Percentiles rank a stretch among this genome's conserved stretches.
These are phyloP conservation scores for Neurospora cerealis DNA, from an alignment of 495 filamentous ascomycete genomes.

Conservation along the genomic window DNA sequence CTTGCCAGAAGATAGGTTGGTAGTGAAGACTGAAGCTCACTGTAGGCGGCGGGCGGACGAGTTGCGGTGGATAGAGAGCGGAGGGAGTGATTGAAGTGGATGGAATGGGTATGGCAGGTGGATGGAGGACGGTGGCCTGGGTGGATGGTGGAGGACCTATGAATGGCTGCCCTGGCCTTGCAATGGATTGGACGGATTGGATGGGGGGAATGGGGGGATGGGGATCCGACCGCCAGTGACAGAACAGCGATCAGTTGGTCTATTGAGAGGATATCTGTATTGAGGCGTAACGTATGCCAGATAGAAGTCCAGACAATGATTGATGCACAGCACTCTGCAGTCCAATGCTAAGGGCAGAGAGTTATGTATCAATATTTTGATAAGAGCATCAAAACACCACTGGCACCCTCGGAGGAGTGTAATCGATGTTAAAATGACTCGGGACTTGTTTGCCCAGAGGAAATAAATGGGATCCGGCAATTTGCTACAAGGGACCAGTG, in stretches of 20 bases:
- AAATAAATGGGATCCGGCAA: neutral
- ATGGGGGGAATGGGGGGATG: neutral
- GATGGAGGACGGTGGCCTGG: neutral
- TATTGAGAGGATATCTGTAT: neutral
- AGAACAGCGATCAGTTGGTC: neutral
- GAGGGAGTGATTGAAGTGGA: neutral
- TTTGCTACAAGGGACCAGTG: neutral
- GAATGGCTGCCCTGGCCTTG: neutral
- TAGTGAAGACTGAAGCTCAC: neutral
- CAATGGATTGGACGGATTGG: neutral
- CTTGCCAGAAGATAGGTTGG: neutral
- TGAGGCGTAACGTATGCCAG: neutral
- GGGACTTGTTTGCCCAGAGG: neutral
- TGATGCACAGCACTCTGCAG: neutral
- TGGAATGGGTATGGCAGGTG: neutral
- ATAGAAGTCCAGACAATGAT: neutral
- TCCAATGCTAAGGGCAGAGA: neutral
- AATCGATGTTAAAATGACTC: neutral
- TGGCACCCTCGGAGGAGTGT: neutral
- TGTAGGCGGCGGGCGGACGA: neutral
- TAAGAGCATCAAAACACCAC: neutral
- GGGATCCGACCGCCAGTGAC: neutral
- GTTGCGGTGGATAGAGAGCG: neutral
- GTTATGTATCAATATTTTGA: neutral
- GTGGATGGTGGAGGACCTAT: neutral